A percentile compares a stretch with the other conserved stretches of the same genome.
These are phyloP conservation scores for Kwoniella dendrophila DNA, from an alignment of 768 basidiomycete species.

Conservation along the genomic window DNA sequence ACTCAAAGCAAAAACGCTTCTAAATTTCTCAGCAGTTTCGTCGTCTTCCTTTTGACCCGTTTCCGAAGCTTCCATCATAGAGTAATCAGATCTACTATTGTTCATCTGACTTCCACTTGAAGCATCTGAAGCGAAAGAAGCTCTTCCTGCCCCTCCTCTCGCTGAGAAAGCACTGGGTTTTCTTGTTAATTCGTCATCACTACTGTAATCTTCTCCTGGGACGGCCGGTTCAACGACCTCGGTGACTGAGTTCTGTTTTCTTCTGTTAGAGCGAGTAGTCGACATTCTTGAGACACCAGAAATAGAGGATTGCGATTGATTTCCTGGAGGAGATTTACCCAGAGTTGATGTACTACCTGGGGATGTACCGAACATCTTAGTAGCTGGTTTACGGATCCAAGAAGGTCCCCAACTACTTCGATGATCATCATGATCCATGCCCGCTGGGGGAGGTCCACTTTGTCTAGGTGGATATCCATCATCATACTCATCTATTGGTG, in stretches of 20 bases:
- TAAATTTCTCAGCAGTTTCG: conserved; percentile 68
- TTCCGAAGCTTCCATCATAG: conserved; percentile 76
- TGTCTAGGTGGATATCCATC: conserved; percentile 50
- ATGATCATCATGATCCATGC: conserved; percentile 24
- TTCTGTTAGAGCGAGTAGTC: not conserved
- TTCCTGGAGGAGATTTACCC: not conserved
- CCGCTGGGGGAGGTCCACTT: conserved; percentile 31
- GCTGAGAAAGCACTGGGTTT: not conserved
- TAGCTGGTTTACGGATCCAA: conserved; percentile 47
- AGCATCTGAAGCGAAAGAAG: conserved; percentile 26
- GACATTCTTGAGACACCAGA: conserved; percentile 3
- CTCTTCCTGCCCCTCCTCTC: conserved; percentile 7
- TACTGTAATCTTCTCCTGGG: conserved; percentile 14
- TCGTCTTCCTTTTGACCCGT: conserved; percentile 57
- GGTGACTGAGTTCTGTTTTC: conserved; percentile 28
- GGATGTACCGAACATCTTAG: conserved; percentile 39
- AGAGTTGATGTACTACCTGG: conserved; percentile 22
- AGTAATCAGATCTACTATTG: conserved; percentile 63
- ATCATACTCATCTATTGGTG: conserved; percentile 9
- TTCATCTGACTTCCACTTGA: conserved; percentile 28
- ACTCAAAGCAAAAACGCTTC: conserved; percentile 77
- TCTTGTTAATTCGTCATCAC: conserved; percentile 24
- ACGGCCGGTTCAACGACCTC: conserved; percentile 44
- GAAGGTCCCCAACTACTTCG: conserved; percentile 30
- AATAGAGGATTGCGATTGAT: not conserved